Base-by-base conservation (phyloP, 108 stramenopile species). In the Nitzschia sp. region DNA sequence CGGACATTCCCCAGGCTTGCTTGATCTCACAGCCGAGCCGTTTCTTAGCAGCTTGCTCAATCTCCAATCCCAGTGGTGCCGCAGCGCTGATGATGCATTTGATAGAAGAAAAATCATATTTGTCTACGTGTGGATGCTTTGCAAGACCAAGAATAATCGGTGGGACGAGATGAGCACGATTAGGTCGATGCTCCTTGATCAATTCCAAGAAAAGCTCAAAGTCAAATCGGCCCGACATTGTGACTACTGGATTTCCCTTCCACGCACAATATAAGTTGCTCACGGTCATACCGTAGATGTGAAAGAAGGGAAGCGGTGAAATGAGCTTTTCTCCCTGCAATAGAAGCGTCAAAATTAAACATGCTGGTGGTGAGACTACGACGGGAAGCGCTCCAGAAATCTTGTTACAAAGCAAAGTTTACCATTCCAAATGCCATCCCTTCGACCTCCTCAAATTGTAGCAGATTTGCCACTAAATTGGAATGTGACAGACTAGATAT, bases 1-100 rank as follows among this genome's bases (percentile, higher is more conserved):
- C 96, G 19, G 84, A 86, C 91, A 94, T 91, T 13, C 96, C 96
- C 90, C 92, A 97, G 44, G 75, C 91, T 70, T 97, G 96, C 64
- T 93, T 92, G 32, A 96, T 75, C 33, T 63, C 30, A 58, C 78
- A 64, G 6, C 64, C 58, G 22, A 97, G 48, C 8, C 96, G 80
- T 19, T 85, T 54, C 58, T 34, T 80, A n/a, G 81, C 86, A 3
- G 82, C 85, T 22, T 66, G 50, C 72, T 92, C 88, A 8, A 78
- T 82, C 0, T 91, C 91, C 21, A 50, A 65, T 26, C 86, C 90
- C 50, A 97, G 66, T 16, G 97, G 95, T 23, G 97, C 95, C 2
- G 97, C 95, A 1, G 85, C 97, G n/a, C 76, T 79, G 44, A 95
- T 58, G 50, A 89, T 75, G 19, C 32, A 41, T 27, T 81, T 47